Percentiles rank a stretch among this genome's conserved stretches.
phyloP scores from a whole-genome alignment of 2,329 filamentous ascomycete genomes.

The Cladosporium phlei region DNA sequence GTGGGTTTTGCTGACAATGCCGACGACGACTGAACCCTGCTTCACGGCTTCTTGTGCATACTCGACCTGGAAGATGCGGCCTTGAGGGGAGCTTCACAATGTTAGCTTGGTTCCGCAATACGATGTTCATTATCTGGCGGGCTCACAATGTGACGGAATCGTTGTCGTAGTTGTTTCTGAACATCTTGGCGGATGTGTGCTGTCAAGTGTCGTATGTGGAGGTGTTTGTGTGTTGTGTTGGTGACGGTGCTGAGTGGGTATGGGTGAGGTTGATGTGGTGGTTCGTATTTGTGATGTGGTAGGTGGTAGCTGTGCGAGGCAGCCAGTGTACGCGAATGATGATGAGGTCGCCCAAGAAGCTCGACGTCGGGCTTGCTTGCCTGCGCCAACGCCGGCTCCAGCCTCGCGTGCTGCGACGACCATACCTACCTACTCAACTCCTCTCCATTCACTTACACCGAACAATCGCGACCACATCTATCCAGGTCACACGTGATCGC shows the following conservation, averaged over 20 bases:
- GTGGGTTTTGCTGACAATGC: conserved; percentile 96
- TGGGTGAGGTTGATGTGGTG: conserved; percentile 2
- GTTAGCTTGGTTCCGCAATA: background rate
- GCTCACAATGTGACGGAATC: conserved; percentile 98
- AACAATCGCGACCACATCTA: background rate
- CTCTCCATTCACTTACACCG: background rate
- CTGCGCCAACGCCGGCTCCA: too few species aligned
- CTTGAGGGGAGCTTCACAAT: conserved; percentile 84
- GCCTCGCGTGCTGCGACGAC: conserved; percentile 13
- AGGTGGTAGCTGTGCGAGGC: conserved; percentile 6
- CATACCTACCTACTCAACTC: background rate
- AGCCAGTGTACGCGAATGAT: conserved; percentile 12
- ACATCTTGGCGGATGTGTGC: conserved; percentile 61
- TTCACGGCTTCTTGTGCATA: conserved; percentile 98
- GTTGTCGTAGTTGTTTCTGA: conserved; percentile 99
- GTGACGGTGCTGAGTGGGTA: conserved; percentile 11
- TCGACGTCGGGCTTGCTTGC: too few species aligned
- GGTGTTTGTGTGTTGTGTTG: background rate
- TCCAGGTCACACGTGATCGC: conserved; percentile 1
- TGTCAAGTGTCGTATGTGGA: conserved; percentile 13
- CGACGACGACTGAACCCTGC: conserved; percentile 96
- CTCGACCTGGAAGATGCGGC: conserved; percentile 98
- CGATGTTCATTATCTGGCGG: background rate
- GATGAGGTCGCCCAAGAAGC: conserved; percentile 15
- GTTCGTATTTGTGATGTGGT: background rate